Percentiles rank a stretch among this genome's conserved stretches.
Conservation (phyloP, 345 rosid genomes). For the Eutrema yunnanense region DNA sequence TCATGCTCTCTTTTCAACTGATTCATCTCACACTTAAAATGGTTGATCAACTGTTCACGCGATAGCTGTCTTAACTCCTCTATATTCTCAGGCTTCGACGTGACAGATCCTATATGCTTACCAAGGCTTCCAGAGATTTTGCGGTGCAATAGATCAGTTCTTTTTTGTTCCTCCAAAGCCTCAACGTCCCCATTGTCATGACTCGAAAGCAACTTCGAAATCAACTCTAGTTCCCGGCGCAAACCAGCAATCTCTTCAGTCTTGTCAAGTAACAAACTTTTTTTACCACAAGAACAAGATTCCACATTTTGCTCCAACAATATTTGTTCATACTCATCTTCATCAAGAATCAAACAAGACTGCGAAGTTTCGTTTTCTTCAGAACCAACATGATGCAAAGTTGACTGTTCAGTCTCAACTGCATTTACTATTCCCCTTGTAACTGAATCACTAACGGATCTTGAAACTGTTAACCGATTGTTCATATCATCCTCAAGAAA, state of each 20-base stretch:
- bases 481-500: slow-evolving; percentile 35
- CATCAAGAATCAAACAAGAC: slow-evolving; percentile 1
- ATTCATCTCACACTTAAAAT: slow-evolving; percentile 55
- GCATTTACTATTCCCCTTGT: slow-evolving; percentile 51
- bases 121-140: slow-evolving; percentile 43
- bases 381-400: neutral
- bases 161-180: slow-evolving; percentile 21
- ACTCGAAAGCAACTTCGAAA: slow-evolving; percentile 41
- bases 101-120: slow-evolving; percentile 25
- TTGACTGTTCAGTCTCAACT: slow-evolving; percentile 48
- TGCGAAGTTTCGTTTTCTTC: slow-evolving; percentile 16
- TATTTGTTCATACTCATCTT: slow-evolving; percentile 41
- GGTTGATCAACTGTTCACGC: slow-evolving; percentile 35
- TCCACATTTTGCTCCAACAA: slow-evolving; percentile 10
- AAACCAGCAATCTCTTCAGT: slow-evolving; percentile 49
- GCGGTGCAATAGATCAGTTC: slow-evolving; percentile 31
- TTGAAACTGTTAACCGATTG: slow-evolving; percentile 43
- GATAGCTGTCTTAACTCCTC: slow-evolving; percentile 40
- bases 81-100: slow-evolving; percentile 39
- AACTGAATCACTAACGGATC: slow-evolving; percentile 65
- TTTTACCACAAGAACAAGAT: slow-evolving; percentile 23
- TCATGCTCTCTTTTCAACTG: slow-evolving; percentile 74
- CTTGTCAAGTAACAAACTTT: slow-evolving; percentile 36
- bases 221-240: slow-evolving; percentile 54
- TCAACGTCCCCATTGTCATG: slow-evolving; percentile 43